These are phyloP conservation scores for Tuctoria greenei DNA, from an alignment of 176 grass and related monocot species.

Conservation along the genomic window DNA sequence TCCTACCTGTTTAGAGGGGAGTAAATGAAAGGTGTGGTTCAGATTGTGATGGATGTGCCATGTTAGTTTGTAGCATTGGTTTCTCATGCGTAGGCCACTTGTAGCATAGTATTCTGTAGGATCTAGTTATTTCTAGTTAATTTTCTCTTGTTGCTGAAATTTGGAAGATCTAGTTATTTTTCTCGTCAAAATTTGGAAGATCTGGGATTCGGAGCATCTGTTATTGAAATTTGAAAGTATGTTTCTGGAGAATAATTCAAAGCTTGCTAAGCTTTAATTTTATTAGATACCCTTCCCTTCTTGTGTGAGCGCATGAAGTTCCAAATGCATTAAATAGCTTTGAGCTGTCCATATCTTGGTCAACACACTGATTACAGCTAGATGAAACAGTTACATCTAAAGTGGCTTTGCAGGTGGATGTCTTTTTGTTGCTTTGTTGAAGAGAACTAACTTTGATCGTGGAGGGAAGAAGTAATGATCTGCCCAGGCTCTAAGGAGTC, in stretches of 20 bases:
- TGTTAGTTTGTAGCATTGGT: neutral
- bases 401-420: slow-evolving; percentile 40
- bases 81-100: neutral
- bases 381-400: neutral
- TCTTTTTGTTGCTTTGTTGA: slow-evolving; percentile 24
- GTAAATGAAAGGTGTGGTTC: neutral
- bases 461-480: slow-evolving; percentile 53
- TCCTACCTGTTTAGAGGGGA: neutral
- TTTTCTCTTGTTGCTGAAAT: neutral
- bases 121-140: neutral
- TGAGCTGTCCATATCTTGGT: neutral
- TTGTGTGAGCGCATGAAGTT: slow-evolving; percentile 8
- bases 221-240: slow-evolving; percentile 3
- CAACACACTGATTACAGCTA: neutral
- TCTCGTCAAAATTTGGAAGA: neutral
- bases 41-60: slow-evolving; percentile 7
- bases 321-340: neutral
- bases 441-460: slow-evolving; percentile 26
- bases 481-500: slow-evolving; percentile 53
- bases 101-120: neutral
- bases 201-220: neutral
- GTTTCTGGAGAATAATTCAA: neutral
- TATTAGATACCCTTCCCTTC: neutral
- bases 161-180: neutral
- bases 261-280: neutral